Base-by-base conservation (phyloP, 352 stramenopile genomes). In the Pythium sp. region DNA sequence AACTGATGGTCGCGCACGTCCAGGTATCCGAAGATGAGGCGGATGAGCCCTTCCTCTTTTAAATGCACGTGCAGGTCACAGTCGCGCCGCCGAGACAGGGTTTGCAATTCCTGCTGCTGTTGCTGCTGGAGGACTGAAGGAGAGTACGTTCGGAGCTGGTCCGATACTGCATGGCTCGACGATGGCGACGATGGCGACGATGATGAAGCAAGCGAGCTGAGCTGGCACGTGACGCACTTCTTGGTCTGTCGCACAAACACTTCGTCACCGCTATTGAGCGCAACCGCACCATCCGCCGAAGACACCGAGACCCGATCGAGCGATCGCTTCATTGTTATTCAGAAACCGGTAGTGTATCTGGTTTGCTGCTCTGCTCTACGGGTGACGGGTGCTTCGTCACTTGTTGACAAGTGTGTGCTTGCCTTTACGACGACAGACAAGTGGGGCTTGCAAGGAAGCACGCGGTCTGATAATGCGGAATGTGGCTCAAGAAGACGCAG, bases 1-100 rank as follows among this genome's bases (percentile, higher is more conserved):
- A 78, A 8, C 56, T 95, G 86, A 70, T 95, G 87, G 26, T 94
- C 87, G 34, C 81, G 79, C 36, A 95, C 79, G 59, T 91, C 79
- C 30, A 94, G 72, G 65, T 89, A 94, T 38, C 80, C 71, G 47
- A 95, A 80, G 2, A 93, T 75, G 24, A 80, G 66, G 9, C 74
- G 74, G 30, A 94, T 70, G 28, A 95, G 71, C 1, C 77, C 83
- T 47, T 92, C 82, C 32, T 92, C 84, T 14, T 74, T 74, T 36
- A 91, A 64, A 12, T 70, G 72, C 49, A 72, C 67, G 64, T 88
- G 82, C 11, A 82, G 53, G 54, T 79, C 73, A 26, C 73, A 79
- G 46, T 65, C 65, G 41, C 64, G 41, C n/a, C 55, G 64, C 18
- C 41, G 28, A 1, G 57, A 24, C 55, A 49, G 55, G 14, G 22